Evolutionary conservation across 177 flowering plant species (phyloP), one percentile per base, ranked within the genome.

Genomic region (Tripterygium wilfordii): DNA sequence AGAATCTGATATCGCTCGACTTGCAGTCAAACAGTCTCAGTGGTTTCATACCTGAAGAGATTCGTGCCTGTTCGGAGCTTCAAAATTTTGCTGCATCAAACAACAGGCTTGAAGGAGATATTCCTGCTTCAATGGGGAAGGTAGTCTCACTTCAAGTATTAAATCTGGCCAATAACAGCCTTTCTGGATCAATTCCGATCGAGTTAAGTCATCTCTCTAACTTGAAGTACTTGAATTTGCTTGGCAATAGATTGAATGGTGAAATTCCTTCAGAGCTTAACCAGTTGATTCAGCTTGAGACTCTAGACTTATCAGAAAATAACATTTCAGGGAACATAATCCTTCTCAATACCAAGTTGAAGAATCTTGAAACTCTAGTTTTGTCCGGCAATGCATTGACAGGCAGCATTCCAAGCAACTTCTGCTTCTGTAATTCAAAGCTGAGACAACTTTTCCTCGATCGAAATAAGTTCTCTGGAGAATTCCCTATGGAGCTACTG

Each of bases 121-220:
- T 91, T 23, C 92, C 98, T 9, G 15, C 69, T 49, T 66, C 81
- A 17, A 42, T 85, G 12, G 85, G 81, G 24, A 60, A 49, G 17
- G 70, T 91, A 8, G 38, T 52, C 26, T 65, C 74, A 10, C 65
- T 91, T 23, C 54, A 75, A 45, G 49, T 75, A 55, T 59, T 91
- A 24, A 83, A 88, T 51, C 64, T 91, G 56, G 88, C 85, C 28
- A 81, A 91, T 41, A 91, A 91, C 71, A 72, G 69, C 58, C 57
- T 89, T 28, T 71, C 82, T 40, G 98, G 98, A 17, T 16, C 51
- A 19, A 74, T 91, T 55, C 96, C 98, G 0, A 21, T 18, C 2
- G 75, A 78, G 58, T 36, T 88, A 1, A 71, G 80, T 24, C 52
- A 37, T 36, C 70, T 88, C 1, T 45, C 64, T 20, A 74, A 67